These are phyloP conservation scores for Phytopythium helicoides DNA, from an alignment of 352 stramenopile genomes.

Conservation along the genomic window DNA sequence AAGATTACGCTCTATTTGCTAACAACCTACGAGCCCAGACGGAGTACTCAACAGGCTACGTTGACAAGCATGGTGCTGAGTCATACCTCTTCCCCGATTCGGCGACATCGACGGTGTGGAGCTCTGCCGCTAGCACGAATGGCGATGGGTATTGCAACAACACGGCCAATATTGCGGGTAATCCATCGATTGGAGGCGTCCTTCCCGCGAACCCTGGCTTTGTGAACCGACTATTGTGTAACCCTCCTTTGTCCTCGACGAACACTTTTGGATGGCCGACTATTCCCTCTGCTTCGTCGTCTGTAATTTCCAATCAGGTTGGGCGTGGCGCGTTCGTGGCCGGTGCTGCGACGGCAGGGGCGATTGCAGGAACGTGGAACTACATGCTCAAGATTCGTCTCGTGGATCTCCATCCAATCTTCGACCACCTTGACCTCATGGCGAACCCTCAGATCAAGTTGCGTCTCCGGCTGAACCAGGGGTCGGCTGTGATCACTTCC, in stretches of 20 bases:
- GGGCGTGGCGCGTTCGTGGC: conserved; percentile 4
- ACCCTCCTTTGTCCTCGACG: neutral
- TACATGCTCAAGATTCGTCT: conserved; percentile 22
- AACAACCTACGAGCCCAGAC: conserved; percentile 30
- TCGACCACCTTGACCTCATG: conserved; percentile 15
- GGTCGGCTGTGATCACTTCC: neutral
- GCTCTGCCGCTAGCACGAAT: conserved; percentile 1
- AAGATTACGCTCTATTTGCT: conserved; percentile 18
- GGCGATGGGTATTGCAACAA: conserved; percentile 22
- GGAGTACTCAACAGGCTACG: conserved; percentile 11
- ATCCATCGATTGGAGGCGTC: neutral
- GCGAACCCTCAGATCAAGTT: too few relatives aligned
- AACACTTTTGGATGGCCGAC: neutral
- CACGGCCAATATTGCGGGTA: conserved; percentile 6
- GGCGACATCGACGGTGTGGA: conserved; percentile 8
- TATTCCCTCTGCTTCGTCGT: conserved; percentile 6
- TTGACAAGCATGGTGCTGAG: conserved; percentile 27
- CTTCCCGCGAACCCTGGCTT: conserved; percentile 9
- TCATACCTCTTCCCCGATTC: conserved; percentile 23
- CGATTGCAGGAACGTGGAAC: conserved; percentile 11
- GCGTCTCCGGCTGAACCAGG: neutral
- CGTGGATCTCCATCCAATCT: conserved; percentile 15
- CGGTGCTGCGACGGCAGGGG: conserved; percentile 6
- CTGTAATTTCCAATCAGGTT: conserved; percentile 1
- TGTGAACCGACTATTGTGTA: conserved; percentile 8